Percentiles rank a stretch among this genome's conserved stretches.
Evolutionary conservation across 2,329 filamentous ascomycete genomes (phyloP).

Genomic region (Immersiporthe knoxdaviesiana): DNA sequence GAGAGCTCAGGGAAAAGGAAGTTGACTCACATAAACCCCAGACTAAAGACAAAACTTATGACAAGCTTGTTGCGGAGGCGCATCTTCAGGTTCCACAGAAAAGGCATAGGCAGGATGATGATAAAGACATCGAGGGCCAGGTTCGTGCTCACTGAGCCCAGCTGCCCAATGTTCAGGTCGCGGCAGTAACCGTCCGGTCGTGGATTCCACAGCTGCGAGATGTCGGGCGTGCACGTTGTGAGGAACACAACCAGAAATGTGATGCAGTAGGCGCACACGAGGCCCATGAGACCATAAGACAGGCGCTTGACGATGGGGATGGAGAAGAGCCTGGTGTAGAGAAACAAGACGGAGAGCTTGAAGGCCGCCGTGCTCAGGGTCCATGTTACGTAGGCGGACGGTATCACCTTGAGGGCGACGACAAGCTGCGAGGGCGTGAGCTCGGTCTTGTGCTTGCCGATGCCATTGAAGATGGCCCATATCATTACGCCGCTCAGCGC

Average conservation of each 20-base stretch:
- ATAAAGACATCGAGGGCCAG: conserved; percentile 12
- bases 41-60: conserved; percentile 8
- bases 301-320: conserved; percentile 1
- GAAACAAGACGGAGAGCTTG: not conserved
- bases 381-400: conserved; percentile 1
- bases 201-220: conserved; percentile 12
- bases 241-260: conserved; percentile 3
- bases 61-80: conserved; percentile 2
- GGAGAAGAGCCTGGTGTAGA: conserved; percentile 5
- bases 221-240: conserved; percentile 4
- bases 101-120: conserved; percentile 12
- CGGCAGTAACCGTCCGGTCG: conserved; percentile 1
- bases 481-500: not conserved
- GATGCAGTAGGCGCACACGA: not conserved
- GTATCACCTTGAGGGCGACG: not conserved
- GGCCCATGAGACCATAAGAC: not conserved
- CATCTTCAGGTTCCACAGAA: conserved; percentile 11
- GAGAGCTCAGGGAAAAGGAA: no score
- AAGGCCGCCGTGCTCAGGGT: conserved; percentile 8
- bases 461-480: conserved; percentile 10
- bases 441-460: not conserved
- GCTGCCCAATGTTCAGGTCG: conserved; percentile 8
- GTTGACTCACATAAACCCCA: not conserved
- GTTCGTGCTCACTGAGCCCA: conserved; percentile 6
- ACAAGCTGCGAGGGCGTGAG: not conserved